These are phyloP conservation scores for Solanum rostratum DNA, from an alignment of 257 asterid species.

Conservation along the genomic window DNA sequence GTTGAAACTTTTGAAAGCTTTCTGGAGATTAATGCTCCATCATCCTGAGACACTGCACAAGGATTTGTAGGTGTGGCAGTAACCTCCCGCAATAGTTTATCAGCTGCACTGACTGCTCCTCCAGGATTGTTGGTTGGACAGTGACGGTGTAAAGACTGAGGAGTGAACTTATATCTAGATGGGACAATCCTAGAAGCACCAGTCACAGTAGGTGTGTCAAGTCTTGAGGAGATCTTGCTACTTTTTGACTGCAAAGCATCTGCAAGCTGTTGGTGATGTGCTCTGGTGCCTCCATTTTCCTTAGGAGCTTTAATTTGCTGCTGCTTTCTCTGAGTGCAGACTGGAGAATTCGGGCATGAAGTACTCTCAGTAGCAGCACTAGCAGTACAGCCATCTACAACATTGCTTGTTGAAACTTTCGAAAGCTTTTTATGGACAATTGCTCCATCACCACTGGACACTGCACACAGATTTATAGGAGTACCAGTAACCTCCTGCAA, in stretches of 20 bases:
- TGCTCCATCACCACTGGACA: neutral
- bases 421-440: constrained; percentile 23
- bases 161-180: constrained; percentile 43
- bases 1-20: constrained; percentile 28
- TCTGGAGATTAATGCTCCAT: constrained; percentile 10
- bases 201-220: constrained; percentile 39
- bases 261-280: constrained; percentile 13
- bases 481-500: constrained; percentile 50
- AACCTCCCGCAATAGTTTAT: constrained; percentile 55
- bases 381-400: constrained; percentile 12
- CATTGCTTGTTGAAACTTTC: constrained; percentile 21
- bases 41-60: constrained; percentile 1
- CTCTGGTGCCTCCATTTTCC: constrained; percentile 21
- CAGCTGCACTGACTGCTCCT: constrained; percentile 41
- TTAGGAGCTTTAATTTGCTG: constrained; percentile 13
- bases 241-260: constrained; percentile 7
- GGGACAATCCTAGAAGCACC: constrained; percentile 41
- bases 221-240: constrained; percentile 22
- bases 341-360: constrained; percentile 54
- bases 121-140: constrained; percentile 21
- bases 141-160: constrained; percentile 24
- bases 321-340: constrained; percentile 19
- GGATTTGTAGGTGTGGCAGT: constrained; percentile 18
- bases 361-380: constrained; percentile 10
- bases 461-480: constrained; percentile 1